A percentile compares a stretch with the other conserved stretches of the same genome.
These are phyloP conservation scores for Isabelozyma heimii DNA, from an alignment of 805 yeast species.

Conservation along the genomic window DNA sequence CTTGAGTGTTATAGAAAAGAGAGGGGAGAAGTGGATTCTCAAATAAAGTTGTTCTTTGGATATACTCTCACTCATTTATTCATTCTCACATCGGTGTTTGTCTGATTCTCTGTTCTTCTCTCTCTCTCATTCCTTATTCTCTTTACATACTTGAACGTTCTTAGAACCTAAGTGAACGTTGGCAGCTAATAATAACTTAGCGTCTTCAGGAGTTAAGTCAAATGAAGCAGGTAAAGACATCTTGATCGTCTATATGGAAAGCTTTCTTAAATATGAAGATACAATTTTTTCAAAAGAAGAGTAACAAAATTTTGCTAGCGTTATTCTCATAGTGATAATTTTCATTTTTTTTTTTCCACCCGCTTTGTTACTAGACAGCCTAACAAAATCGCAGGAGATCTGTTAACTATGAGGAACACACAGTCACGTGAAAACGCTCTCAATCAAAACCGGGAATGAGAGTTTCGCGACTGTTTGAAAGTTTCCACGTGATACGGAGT, in stretches of 20 bases:
- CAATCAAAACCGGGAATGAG: background rate
- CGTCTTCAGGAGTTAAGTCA: conserved; percentile 96
- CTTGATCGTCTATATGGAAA: conserved; percentile 10
- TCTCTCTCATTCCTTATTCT: background rate
- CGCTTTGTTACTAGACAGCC: background rate
- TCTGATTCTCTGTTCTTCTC: background rate
- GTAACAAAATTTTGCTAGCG: background rate
- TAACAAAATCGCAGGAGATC: background rate
- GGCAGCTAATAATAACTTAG: conserved; percentile 99
- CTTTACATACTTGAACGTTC: conserved; percentile 92
- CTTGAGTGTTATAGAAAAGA: background rate
- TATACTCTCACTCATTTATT: too few relatives aligned
- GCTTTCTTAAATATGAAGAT: background rate
- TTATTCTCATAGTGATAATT: background rate
- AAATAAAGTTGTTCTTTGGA: background rate
- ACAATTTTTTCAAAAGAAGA: background rate
- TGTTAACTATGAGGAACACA: background rate
- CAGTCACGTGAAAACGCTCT: background rate
- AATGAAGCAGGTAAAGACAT: conserved; percentile 87
- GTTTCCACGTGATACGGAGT: background rate
- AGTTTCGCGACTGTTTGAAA: background rate
- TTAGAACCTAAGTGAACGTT: conserved; percentile 99
- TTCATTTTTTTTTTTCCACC: background rate
- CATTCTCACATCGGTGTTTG: too few relatives aligned
- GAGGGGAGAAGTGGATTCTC: background rate